Evolutionary conservation across 768 basidiomycete species (phyloP).

Genomic region (Dendrothele bispora): DNA sequence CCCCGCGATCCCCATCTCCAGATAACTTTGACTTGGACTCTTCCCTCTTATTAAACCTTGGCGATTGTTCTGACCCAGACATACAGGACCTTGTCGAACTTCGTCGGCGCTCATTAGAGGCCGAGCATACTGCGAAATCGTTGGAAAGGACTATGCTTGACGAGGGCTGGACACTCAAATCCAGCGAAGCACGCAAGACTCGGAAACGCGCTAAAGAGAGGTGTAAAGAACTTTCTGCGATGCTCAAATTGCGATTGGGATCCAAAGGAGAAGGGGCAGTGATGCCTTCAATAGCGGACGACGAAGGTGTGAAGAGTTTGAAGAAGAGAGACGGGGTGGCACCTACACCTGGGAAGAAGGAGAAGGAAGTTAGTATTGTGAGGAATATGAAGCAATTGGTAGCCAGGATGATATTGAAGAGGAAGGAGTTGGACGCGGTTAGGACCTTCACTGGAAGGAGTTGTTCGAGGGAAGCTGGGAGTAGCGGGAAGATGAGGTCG

Average conservation of each 20-base stretch:
- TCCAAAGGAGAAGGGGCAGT: background rate
- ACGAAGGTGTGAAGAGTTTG: background rate
- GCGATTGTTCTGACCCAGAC: conserved; percentile 30
- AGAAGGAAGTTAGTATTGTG: background rate
- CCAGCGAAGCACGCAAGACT: conserved; percentile 35
- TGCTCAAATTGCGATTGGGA: conserved; percentile 42
- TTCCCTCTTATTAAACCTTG: conserved; percentile 13
- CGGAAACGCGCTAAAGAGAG: conserved; percentile 44
- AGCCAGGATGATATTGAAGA: background rate
- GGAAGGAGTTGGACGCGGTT: too few species aligned
- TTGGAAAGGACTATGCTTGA: background rate
- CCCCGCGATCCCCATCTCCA: conserved; percentile 33
- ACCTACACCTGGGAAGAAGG: background rate
- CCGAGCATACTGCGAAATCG: background rate
- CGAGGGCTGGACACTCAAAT: conserved; percentile 18
- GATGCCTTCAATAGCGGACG: background rate
- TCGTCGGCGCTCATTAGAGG: background rate
- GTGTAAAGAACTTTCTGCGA: conserved; percentile 41
- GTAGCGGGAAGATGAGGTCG: background rate
- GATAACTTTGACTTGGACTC: conserved; percentile 31
- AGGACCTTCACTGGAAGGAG: too few species aligned
- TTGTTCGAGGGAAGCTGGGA: too few species aligned
- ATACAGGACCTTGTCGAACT: conserved; percentile 17
- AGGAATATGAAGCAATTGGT: background rate
- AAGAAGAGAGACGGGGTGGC: background rate